Evolutionary conservation across 805 yeast species (phyloP), one percentile per base, ranked within the genome.

Genomic region (Sungouiella thailandica): DNA sequence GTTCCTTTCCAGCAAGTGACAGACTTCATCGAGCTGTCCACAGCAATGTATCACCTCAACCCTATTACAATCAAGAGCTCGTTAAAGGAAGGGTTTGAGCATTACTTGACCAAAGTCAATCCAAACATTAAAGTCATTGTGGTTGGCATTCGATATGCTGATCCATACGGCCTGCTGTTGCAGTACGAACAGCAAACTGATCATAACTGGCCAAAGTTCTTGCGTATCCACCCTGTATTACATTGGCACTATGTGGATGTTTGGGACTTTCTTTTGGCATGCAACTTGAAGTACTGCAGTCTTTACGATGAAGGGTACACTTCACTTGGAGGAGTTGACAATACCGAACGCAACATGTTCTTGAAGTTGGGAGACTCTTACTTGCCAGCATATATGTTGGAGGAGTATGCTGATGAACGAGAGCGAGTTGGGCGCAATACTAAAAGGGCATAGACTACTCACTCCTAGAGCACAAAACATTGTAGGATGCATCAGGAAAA

Each of bases 301-400:
- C 60, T 93, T 36, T 93, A 93, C 50, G 94, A 83, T 45, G 36
- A 46, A 23, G 98, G 98, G 0, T 93, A 82, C 51, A 89, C 98
- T 1, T 85, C 96, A 1, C 58, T 93, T 13, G 98, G 98, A 2
- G 93, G 95, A 0, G 62, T 77, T 1, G 61, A 72, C 35, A 73
- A 77, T 27, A 90, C 98, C 0, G 48, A 71, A 2, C 77, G 74
- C 22, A 93, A 93, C 53, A 95, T 95, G 9, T 67, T 62, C 35
- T 54, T 66, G 36, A 40, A 47, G 31, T 36, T 41, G 16, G 32
- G 34, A 4, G 55, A 52, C 5, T 43, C 47, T 16, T 75, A 62
- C 39, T 46, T 51, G 34, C 83, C 82, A 1, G 83, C 84, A 2
- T 78, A 72, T 51, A 59, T 60, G 62, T 72, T 86, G 24, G 70